phyloP scores from a whole-genome alignment of 495 filamentous ascomycete species.

The Pyronema domesticum region DNA sequence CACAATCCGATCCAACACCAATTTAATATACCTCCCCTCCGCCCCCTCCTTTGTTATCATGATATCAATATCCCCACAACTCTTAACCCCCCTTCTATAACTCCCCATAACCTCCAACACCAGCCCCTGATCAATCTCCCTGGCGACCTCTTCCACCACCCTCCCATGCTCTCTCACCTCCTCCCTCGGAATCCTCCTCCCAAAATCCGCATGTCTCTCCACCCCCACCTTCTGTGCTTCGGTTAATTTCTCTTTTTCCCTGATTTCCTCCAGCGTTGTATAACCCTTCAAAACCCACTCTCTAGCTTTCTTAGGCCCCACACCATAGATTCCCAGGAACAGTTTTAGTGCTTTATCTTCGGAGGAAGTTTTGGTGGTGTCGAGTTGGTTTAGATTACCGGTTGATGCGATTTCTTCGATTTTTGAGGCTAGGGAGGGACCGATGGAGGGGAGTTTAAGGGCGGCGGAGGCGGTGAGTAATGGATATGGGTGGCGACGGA shows the following conservation, averaged over 20 bases:
- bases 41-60: constrained; percentile 50
- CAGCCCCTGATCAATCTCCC: constrained; percentile 41
- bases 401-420: constrained; percentile 78
- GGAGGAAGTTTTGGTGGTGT: constrained; percentile 45
- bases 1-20: constrained; percentile 36
- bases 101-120: constrained; percentile 40
- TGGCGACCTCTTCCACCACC: constrained; percentile 45
- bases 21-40: constrained; percentile 6
- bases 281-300: constrained; percentile 67
- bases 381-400: constrained; percentile 53
- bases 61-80: constrained; percentile 44
- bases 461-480: constrained; percentile 57
- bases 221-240: constrained; percentile 62
- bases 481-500: constrained; percentile 47
- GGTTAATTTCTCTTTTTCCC: constrained; percentile 44
- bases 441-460: constrained; percentile 48
- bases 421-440: constrained; percentile 58
- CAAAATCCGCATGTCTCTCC: constrained; percentile 66
- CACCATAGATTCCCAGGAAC: constrained; percentile 69
- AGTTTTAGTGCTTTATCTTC: constrained; percentile 42
- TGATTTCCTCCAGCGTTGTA: constrained; percentile 55
- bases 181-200: constrained; percentile 57
- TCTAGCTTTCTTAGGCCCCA: constrained; percentile 42
- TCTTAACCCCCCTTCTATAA: constrained; percentile 46
- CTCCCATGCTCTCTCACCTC: constrained; percentile 58